Percentiles rank a stretch among this genome's conserved stretches.
Evolutionary conservation across 192 early-diverging fungal genomes (phyloP).

Genomic region (Coemansia sp.): DNA sequence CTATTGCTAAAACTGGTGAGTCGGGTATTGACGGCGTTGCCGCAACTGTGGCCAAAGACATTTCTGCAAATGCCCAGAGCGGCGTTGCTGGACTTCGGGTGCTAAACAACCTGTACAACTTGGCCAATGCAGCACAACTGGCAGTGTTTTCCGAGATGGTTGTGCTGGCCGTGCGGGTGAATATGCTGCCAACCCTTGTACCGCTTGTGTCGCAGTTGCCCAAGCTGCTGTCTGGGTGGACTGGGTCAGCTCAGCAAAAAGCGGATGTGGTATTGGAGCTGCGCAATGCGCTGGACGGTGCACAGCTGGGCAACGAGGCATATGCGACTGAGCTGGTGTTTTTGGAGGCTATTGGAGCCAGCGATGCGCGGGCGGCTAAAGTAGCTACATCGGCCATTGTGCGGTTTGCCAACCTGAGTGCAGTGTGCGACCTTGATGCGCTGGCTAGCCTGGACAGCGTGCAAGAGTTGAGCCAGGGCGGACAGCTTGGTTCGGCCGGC

Average conservation of each 20-base stretch:
- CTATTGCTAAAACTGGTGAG: conserved; percentile 8
- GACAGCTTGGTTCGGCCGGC: conserved; percentile 65
- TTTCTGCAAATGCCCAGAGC: conserved; percentile 19
- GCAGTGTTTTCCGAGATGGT: conserved; percentile 74
- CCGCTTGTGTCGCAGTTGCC: conserved; percentile 26
- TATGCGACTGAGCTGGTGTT: conserved; percentile 58
- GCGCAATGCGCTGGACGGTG: conserved; percentile 27
- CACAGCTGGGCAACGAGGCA: conserved; percentile 34
- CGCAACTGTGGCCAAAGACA: conserved; percentile 3
- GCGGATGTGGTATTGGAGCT: conserved; percentile 68
- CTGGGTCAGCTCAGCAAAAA: background rate
- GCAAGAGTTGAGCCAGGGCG: conserved; percentile 70
- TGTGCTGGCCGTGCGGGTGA: conserved; percentile 64
- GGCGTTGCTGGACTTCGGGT: conserved; percentile 36
- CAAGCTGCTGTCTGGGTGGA: conserved; percentile 33
- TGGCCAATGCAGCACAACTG: conserved; percentile 63
- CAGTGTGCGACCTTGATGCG: conserved; percentile 78
- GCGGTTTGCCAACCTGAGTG: conserved; percentile 63
- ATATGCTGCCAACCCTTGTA: conserved; percentile 24
- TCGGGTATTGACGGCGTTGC: conserved; percentile 7
- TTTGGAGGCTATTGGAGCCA: conserved; percentile 59
- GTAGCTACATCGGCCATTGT: conserved; percentile 66
- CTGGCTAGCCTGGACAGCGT: conserved; percentile 64
- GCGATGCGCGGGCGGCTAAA: conserved; percentile 51
- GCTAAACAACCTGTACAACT: conserved; percentile 81